Conservation (phyloP, 148 eudicot species). For the Suaeda aralocaspica region DNA sequence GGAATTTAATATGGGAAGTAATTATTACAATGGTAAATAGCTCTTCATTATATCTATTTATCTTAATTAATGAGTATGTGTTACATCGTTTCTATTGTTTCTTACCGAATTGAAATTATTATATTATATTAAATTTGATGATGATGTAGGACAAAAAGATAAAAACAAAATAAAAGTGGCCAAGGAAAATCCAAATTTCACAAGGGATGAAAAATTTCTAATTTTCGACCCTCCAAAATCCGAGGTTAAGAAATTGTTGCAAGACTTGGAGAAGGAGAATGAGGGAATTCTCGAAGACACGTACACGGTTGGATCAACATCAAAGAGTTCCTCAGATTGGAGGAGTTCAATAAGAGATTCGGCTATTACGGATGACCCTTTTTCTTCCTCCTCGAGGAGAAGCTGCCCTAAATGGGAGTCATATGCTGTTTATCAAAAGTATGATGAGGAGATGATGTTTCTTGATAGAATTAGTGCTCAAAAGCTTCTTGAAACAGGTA, state of each 20-base stretch:
- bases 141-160: not conserved
- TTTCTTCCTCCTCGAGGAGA: constrained; percentile 80
- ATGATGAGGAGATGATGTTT: constrained; percentile 88
- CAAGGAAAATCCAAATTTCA: constrained; percentile 22
- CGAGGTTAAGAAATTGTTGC: constrained; percentile 37
- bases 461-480: constrained; percentile 74
- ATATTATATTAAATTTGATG: too few species aligned
- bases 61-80: too few species aligned
- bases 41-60: too few species aligned
- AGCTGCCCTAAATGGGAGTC: constrained; percentile 99
- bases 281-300: constrained; percentile 55
- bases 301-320: constrained; percentile 77
- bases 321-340: constrained; percentile 92
- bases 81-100: too few species aligned
- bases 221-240: constrained; percentile 38
- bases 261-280: constrained; percentile 31
- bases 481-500: constrained; percentile 94
- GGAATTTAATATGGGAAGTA: not conserved
- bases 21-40: not conserved
- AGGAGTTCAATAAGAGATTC: constrained; percentile 84
- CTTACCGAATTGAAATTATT: not conserved
- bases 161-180: constrained; percentile 13
- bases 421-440: constrained; percentile 83
- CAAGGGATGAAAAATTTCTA: constrained; percentile 39
- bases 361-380: constrained; percentile 66